Evolutionary conservation across 75 land plant genomes (phyloP).

Genomic region (Sequoiadendron giganteum): DNA sequence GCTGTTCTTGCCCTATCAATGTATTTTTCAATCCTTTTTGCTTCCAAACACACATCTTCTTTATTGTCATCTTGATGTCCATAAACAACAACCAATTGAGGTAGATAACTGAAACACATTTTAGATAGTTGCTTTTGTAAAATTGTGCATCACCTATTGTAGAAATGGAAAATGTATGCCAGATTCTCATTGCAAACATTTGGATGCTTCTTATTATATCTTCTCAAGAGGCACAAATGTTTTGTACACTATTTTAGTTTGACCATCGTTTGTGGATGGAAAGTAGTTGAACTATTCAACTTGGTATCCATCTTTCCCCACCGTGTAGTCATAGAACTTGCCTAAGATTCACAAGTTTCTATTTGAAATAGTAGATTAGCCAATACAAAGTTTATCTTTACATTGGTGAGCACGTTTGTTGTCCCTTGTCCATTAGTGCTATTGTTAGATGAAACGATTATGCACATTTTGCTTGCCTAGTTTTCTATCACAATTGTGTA

Average conservation of each 20-base stretch:
- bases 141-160: background rate
- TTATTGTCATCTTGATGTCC: background rate
- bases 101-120: background rate
- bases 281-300: background rate
- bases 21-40: background rate
- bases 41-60: background rate
- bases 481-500: too few species aligned
- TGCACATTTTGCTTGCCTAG: too few species aligned
- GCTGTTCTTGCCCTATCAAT: background rate
- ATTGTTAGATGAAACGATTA: too few species aligned
- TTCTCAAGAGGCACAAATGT: background rate
- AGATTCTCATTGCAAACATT: background rate
- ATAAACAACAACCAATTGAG: background rate
- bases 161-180: background rate
- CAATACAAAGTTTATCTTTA: too few species aligned
- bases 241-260: too few species aligned
- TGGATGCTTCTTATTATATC: background rate
- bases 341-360: too few species aligned
- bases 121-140: background rate
- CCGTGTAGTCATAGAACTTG: too few species aligned
- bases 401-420: too few species aligned
- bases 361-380: too few species aligned
- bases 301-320: too few species aligned
- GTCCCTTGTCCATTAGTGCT: too few species aligned
- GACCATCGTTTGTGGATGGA: background rate